A percentile compares a stretch with the other conserved stretches of the same genome.
Conservation (phyloP, 768 basidiomycete genomes). For the Russula vinacea region DNA sequence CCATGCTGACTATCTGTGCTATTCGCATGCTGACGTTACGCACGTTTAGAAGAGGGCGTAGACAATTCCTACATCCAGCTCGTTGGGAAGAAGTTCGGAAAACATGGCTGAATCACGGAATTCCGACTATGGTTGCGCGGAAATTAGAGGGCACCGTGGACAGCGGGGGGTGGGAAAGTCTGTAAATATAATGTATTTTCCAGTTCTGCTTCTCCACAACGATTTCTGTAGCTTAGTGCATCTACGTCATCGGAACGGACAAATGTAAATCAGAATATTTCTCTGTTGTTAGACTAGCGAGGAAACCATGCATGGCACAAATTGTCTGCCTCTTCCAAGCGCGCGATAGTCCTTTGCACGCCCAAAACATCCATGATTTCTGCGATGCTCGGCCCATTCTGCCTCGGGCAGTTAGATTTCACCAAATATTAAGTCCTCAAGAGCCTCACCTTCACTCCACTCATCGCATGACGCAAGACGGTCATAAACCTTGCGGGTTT, state of each 20-base stretch:
- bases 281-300: slow-evolving; percentile 2
- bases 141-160: slow-evolving; percentile 85
- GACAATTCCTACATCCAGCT: slow-evolving; percentile 80
- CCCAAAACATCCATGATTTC: slow-evolving; percentile 37
- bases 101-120: slow-evolving; percentile 85
- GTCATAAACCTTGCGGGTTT: slow-evolving; percentile 62
- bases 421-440: background rate
- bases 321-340: slow-evolving; percentile 29
- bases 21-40: slow-evolving; percentile 9
- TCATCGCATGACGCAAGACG: slow-evolving; percentile 71
- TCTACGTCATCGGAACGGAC: slow-evolving; percentile 19
- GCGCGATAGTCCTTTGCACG: slow-evolving; percentile 32
- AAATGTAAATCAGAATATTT: slow-evolving; percentile 12
- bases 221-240: slow-evolving; percentile 17
- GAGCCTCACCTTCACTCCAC: slow-evolving; percentile 69
- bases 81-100: slow-evolving; percentile 91
- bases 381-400: slow-evolving; percentile 38
- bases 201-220: background rate
- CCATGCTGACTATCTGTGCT: background rate
- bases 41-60: slow-evolving; percentile 67
- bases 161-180: slow-evolving; percentile 89
- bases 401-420: slow-evolving; percentile 1
- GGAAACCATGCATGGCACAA: slow-evolving; percentile 17
- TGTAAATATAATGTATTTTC: slow-evolving; percentile 41
- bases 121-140: slow-evolving; percentile 86